phyloP scores from a whole-genome alignment of 1,284 basidiomycete species.

The Bondarzewia mesenterica region DNA sequence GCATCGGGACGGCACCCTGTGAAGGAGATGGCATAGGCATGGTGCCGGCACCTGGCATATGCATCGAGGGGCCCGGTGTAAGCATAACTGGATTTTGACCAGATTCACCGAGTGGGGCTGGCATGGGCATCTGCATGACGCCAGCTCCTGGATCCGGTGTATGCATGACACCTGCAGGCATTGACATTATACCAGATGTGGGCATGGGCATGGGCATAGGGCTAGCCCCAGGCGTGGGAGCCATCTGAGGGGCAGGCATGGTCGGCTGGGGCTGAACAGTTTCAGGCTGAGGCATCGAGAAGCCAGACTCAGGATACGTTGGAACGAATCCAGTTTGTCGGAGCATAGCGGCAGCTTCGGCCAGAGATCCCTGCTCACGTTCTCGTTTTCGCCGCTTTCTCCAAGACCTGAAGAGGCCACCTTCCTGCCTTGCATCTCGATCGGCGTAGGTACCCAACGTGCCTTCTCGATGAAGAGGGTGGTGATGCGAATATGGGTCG shows the following conservation, averaged over 20 bases:
- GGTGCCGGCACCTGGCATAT: neutral
- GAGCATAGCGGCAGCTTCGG: neutral
- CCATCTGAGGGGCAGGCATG: conserved; percentile 4
- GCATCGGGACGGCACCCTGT: conserved; percentile 2
- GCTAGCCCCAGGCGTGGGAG: neutral
- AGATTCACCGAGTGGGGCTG: neutral
- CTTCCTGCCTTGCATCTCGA: neutral
- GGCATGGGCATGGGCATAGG: neutral
- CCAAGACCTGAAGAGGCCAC: neutral
- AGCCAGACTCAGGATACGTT: neutral
- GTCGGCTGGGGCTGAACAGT: neutral
- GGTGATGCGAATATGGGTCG: neutral
- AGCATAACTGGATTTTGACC: neutral
- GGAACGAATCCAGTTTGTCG: neutral
- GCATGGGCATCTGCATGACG: neutral
- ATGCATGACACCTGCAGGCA: neutral
- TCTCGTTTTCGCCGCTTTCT: neutral
- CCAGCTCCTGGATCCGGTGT: neutral
- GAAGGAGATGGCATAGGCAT: conserved; percentile 2
- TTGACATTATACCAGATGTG: neutral
- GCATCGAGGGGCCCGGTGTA: neutral
- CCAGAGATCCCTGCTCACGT: neutral
- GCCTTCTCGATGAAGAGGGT: neutral
- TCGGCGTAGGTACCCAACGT: neutral
- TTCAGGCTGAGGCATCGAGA: neutral